Conservation (phyloP, 202 grass and related monocot genomes). For the Panicum hallii region DNA sequence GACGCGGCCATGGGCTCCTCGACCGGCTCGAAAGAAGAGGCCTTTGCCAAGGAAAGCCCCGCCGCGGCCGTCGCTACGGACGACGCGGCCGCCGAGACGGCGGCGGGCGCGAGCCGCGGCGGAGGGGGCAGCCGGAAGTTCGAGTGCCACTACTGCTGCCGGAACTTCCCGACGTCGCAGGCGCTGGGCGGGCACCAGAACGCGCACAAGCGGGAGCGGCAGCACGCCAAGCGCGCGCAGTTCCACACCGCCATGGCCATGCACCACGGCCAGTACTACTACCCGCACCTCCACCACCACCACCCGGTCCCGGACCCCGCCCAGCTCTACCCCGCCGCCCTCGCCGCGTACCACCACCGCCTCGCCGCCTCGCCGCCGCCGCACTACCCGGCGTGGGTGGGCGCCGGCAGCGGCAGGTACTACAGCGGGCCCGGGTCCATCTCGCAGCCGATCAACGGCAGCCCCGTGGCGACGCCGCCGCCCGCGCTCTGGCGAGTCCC, state of each 20-base stretch:
- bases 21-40: not conserved
- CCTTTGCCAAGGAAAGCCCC: not conserved
- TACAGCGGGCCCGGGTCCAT: constrained; percentile 63
- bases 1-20: not conserved
- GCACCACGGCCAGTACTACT: constrained; percentile 51
- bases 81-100: not conserved
- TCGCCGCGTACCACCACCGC: constrained; percentile 52
- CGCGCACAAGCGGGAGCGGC: constrained; percentile 80
- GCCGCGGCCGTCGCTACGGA: not conserved
- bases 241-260: constrained; percentile 69
- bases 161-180: constrained; percentile 83
- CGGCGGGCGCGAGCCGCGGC: not conserved
- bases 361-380: constrained; percentile 16
- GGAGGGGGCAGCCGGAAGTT: constrained; percentile 43
- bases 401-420: constrained; percentile 38
- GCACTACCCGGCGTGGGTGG: constrained; percentile 66
- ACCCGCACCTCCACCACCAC: constrained; percentile 6
- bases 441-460: constrained; percentile 73
- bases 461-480: constrained; percentile 35
- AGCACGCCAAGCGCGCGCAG: constrained; percentile 65
- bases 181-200: constrained; percentile 83
- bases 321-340: constrained; percentile 38
- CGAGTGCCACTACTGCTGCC: constrained; percentile 77
- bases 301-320: constrained; percentile 1
- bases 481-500: constrained; percentile 49